Evolutionary conservation across 768 basidiomycete species (phyloP).

Genomic region (Suillus lakei): DNA sequence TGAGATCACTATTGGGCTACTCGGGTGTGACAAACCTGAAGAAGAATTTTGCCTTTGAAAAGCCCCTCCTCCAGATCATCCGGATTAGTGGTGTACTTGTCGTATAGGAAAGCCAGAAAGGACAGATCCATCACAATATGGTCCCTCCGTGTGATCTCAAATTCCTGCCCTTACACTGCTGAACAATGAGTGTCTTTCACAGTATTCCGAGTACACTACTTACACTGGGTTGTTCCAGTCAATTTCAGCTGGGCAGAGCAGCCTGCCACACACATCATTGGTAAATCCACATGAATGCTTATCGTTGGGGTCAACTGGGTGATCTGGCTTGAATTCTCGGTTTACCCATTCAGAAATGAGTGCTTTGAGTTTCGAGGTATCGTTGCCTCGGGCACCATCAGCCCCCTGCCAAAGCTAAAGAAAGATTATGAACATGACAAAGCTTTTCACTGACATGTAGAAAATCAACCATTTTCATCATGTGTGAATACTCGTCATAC

Average conservation of each 20-base stretch:
- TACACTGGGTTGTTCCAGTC: neutral
- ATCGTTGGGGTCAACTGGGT: neutral
- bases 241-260: neutral
- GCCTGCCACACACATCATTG: neutral
- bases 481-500: neutral
- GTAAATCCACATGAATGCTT: neutral
- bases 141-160: conserved; percentile 12
- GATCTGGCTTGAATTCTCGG: neutral
- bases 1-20: neutral
- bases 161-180: conserved; percentile 1
- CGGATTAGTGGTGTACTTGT: neutral
- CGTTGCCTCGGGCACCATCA: no score
- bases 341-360: neutral
- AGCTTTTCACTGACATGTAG: no score
- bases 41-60: conserved; percentile 15
- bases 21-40: conserved; percentile 17
- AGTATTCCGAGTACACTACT: neutral
- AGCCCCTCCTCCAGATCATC: conserved; percentile 16
- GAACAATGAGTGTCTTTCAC: neutral
- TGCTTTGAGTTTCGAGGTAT: neutral
- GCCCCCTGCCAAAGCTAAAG: no score
- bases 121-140: conserved; percentile 14
- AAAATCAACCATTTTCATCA: neutral
- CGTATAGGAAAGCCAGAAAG: conserved; percentile 21
- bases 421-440: no score